phyloP scores from a whole-genome alignment of 2,329 filamentous ascomycete species.

The Aspergillus pseudoglaucus region DNA sequence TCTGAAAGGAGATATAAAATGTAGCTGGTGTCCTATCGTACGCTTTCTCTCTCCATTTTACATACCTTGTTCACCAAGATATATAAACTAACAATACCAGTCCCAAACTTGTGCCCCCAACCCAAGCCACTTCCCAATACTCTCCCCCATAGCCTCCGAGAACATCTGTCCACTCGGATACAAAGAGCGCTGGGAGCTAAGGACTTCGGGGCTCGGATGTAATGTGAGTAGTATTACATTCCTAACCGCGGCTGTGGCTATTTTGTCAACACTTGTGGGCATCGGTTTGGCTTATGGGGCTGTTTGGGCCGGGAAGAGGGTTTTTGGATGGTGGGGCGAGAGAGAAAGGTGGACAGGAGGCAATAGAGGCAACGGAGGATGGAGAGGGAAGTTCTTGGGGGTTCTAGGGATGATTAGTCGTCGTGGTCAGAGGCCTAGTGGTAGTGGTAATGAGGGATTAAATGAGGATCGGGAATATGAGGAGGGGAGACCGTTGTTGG shows the following conservation, averaged over 20 bases:
- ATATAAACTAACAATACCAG: slow-evolving; percentile 9
- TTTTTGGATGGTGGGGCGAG: slow-evolving; percentile 9
- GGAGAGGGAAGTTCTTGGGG: not conserved
- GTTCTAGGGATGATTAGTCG: not conserved
- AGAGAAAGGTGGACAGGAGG: not conserved
- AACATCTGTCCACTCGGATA: slow-evolving; percentile 34
- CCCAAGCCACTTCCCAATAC: slow-evolving; percentile 27
- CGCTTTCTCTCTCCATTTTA: slow-evolving; percentile 2
- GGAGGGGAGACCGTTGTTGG: slow-evolving; percentile 24
- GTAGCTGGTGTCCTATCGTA: slow-evolving; percentile 37
- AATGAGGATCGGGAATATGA: slow-evolving; percentile 5
- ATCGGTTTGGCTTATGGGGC: slow-evolving; percentile 13
- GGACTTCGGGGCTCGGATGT: slow-evolving; percentile 34
- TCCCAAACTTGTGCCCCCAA: slow-evolving; percentile 38
- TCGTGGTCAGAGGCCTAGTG: not conserved
- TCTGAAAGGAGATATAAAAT: slow-evolving; percentile 24
- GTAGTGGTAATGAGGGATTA: not conserved
- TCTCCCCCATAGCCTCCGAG: slow-evolving; percentile 29
- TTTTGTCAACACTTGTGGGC: slow-evolving; percentile 23
- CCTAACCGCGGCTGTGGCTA: slow-evolving; percentile 26
- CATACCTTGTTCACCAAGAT: not conserved
- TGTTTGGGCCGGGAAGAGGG: slow-evolving; percentile 10
- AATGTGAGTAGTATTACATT: slow-evolving; percentile 36
- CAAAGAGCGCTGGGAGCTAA: slow-evolving; percentile 38
- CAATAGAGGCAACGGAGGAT: slow-evolving; percentile 4